These are phyloP conservation scores for Leccinum truebloodii DNA, from an alignment of 768 basidiomycete genomes.

Conservation along the genomic window DNA sequence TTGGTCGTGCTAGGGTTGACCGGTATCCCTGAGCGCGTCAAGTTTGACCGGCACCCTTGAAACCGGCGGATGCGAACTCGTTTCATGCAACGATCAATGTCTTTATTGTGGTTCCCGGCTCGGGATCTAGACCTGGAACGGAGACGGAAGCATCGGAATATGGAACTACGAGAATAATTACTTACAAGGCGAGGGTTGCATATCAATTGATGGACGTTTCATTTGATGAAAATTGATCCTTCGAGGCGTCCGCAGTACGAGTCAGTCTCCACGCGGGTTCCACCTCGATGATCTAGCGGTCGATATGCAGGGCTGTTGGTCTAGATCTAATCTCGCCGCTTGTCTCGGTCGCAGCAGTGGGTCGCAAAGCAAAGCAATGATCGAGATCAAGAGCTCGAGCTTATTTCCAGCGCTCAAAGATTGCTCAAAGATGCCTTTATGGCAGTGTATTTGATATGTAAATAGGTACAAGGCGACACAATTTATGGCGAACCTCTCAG, in stretches of 20 bases:
- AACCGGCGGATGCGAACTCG: conserved; percentile 9
- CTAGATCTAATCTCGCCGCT: not conserved
- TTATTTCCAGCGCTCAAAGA: not conserved
- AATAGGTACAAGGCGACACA: not conserved
- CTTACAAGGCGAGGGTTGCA: conserved; percentile 34
- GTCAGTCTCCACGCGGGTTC: not conserved
- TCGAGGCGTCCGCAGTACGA: not conserved
- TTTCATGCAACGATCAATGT: conserved; percentile 28
- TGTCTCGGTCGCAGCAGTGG: not conserved
- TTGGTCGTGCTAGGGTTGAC: not conserved
- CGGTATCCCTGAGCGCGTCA: not conserved
- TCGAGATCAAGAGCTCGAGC: not conserved
- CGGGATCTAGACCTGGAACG: not conserved
- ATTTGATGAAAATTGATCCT: not conserved
- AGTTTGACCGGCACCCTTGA: not conserved
- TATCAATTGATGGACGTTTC: not conserved
- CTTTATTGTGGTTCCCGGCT: not conserved
- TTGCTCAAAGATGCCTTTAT: not conserved
- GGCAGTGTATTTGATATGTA: not conserved
- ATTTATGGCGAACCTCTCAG: not conserved
- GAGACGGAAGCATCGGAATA: conserved; percentile 1
- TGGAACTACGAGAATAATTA: conserved; percentile 14
- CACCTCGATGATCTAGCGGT: not conserved
- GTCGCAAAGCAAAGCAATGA: not conserved
- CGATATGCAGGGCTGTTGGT: not conserved